A percentile compares a stretch with the other conserved stretches of the same genome.
Evolutionary conservation across 2,329 filamentous ascomycete genomes (phyloP).

Genomic region (Beauveria sp.): DNA sequence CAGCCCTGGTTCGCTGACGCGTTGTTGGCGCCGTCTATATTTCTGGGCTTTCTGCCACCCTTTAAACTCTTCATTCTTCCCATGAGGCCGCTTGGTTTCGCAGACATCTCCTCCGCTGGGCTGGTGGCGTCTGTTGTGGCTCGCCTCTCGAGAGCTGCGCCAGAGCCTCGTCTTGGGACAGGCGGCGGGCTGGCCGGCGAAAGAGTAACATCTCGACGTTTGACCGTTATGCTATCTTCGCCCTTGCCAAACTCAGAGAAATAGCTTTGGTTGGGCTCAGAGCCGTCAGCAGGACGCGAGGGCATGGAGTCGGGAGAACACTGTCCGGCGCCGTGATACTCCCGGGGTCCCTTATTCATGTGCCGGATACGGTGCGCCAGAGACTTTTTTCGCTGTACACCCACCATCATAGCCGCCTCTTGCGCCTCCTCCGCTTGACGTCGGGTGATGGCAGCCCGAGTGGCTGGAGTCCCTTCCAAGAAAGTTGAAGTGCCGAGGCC

Average conservation of each 20-base stretch:
- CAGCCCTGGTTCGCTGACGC: conserved; percentile 1
- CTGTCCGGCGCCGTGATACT: conserved; percentile 47
- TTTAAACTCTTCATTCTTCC: conserved; percentile 78
- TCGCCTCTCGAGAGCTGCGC: conserved; percentile 52
- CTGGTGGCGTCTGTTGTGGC: conserved; percentile 49
- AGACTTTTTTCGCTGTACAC: conserved; percentile 85
- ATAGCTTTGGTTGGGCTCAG: conserved; percentile 60
- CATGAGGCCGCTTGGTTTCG: conserved; percentile 56
- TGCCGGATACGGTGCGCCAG: conserved; percentile 85
- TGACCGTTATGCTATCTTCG: conserved; percentile 43
- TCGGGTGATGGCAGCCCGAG: conserved; percentile 68
- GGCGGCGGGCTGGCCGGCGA: conserved; percentile 54
- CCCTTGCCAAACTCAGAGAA: conserved; percentile 66
- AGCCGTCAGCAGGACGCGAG: conserved; percentile 25
- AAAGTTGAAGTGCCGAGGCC: conserved; percentile 94
- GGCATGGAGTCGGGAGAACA: conserved; percentile 32
- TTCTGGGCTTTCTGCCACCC: conserved; percentile 47
- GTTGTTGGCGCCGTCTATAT: conserved; percentile 26
- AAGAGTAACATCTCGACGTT: conserved; percentile 28
- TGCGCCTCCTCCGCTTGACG: conserved; percentile 61
- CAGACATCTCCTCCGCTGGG: conserved; percentile 32
- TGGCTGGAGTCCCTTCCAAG: conserved; percentile 85
- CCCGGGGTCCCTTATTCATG: conserved; percentile 64
- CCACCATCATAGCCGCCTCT: conserved; percentile 44
- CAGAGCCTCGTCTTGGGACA: conserved; percentile 29